These are phyloP conservation scores for Candida coleopterorum DNA, from an alignment of 805 yeast genomes.

Conservation along the genomic window DNA sequence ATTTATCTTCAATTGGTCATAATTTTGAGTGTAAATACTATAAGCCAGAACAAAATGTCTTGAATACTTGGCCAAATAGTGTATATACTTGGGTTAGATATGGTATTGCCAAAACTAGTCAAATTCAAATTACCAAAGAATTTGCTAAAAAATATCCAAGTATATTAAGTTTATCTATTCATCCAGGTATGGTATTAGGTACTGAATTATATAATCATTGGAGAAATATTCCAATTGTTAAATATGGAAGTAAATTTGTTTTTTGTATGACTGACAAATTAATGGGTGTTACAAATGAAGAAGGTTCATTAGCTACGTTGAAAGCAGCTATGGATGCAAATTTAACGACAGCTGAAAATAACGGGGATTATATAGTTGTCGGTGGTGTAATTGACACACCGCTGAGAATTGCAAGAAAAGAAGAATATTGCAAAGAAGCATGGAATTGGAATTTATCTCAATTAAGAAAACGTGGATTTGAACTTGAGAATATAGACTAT, in stretches of 20 bases:
- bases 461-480: constrained; percentile 15
- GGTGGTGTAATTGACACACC: constrained; percentile 28
- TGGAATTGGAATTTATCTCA: constrained; percentile 26
- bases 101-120: constrained; percentile 30
- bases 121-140: constrained; percentile 25
- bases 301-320: constrained; percentile 31
- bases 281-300: constrained; percentile 28
- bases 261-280: constrained; percentile 13
- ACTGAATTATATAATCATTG: constrained; percentile 30
- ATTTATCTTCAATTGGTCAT: constrained; percentile 32
- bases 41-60: constrained; percentile 17
- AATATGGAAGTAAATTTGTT: constrained; percentile 14
- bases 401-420: constrained; percentile 19
- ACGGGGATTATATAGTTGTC: constrained; percentile 26
- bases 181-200: constrained; percentile 34
- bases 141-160: constrained; percentile 25
- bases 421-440: constrained; percentile 17
- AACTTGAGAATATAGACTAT: too few relatives aligned
- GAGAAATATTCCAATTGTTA: constrained; percentile 21
- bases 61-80: constrained; percentile 22
- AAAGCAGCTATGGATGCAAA: constrained; percentile 28
- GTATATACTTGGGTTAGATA: constrained; percentile 30
- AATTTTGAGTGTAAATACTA: constrained; percentile 18
- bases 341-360: constrained; percentile 17
- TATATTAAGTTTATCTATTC: constrained; percentile 30